phyloP scores from a whole-genome alignment of 148 eudicot genomes.

The Mesembryanthemum crystallinum region DNA sequence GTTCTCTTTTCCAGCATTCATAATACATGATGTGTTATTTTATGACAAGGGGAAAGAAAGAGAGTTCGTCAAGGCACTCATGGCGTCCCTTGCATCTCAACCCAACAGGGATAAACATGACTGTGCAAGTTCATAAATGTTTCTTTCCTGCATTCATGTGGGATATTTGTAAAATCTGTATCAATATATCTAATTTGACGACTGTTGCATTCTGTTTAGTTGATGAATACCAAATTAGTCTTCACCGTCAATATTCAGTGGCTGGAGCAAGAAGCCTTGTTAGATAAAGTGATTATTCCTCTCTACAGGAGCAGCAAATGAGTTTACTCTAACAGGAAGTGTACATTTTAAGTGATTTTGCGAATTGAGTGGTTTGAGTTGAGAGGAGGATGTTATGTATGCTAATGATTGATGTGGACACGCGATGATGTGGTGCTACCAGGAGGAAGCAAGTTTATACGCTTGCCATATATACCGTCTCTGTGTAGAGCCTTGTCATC shows the following conservation, averaged over 20 bases:
- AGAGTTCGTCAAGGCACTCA: neutral
- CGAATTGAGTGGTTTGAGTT: too few species aligned
- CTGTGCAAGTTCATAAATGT: neutral
- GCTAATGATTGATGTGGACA: too few species aligned
- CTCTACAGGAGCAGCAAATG: too few species aligned
- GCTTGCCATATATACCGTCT: too few species aligned
- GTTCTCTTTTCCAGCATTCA: neutral
- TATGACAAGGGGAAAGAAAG: neutral
- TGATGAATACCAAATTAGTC: neutral
- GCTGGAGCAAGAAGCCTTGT: neutral
- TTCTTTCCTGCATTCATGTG: constrained; percentile 1
- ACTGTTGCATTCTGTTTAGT: neutral
- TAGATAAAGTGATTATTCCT: too few species aligned
- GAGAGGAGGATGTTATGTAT: too few species aligned
- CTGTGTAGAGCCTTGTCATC: too few species aligned
- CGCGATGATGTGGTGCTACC: too few species aligned
- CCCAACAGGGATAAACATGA: neutral
- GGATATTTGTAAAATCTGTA: neutral
- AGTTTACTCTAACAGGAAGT: too few species aligned
- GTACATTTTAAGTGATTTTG: too few species aligned
- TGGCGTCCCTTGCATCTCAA: neutral
- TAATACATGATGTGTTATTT: neutral
- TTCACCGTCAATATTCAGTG: neutral
- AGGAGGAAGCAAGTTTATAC: too few species aligned
- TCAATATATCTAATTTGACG: neutral